These are phyloP conservation scores for Malus asiatica DNA, from an alignment of 306 rosid species.

Conservation along the genomic window DNA sequence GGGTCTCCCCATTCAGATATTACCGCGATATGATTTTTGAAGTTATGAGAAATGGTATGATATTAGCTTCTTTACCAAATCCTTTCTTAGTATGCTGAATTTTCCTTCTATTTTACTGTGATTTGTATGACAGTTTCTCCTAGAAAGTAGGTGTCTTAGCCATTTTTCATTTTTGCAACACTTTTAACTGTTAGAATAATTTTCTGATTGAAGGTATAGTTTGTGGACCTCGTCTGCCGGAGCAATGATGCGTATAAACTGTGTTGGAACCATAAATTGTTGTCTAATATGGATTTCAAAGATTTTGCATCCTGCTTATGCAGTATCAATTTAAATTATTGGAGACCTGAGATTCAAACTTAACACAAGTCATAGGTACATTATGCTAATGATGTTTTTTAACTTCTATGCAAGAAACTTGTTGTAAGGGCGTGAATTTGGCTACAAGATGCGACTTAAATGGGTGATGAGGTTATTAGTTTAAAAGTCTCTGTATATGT, in stretches of 20 bases:
- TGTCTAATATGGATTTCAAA: background rate
- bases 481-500: background rate
- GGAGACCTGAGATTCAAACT: background rate
- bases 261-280: background rate
- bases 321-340: background rate
- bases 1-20: conserved; percentile 90
- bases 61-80: conserved; percentile 21
- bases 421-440: background rate
- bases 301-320: background rate
- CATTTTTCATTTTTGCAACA: background rate
- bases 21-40: conserved; percentile 92
- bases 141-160: background rate
- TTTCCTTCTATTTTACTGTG: background rate
- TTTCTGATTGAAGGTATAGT: background rate
- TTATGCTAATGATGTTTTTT: background rate
- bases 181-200: background rate
- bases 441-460: background rate
- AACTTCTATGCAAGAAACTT: background rate
- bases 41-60: conserved; percentile 89
- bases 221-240: background rate
- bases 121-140: background rate
- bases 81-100: conserved; percentile 3
- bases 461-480: background rate
- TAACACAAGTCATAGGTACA: background rate
- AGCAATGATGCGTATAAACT: background rate